phyloP scores from a whole-genome alignment of 2,329 filamentous ascomycete genomes.

The Gnomoniopsis sp. region DNA sequence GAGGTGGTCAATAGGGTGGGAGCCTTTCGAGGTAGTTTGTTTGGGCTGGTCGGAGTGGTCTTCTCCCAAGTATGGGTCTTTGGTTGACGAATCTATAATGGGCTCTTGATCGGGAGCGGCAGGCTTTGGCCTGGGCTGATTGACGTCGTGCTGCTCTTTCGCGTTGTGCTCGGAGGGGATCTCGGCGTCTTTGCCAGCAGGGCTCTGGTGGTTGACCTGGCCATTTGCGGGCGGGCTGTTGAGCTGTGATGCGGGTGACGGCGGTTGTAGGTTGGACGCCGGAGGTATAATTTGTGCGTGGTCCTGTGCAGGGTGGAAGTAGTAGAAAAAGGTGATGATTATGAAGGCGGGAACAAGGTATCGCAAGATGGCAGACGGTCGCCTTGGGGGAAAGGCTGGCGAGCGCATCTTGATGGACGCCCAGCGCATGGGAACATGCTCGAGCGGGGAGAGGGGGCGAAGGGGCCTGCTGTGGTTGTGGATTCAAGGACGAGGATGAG shows the following conservation, averaged over 20 bases:
- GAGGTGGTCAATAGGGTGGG: slow-evolving; percentile 49
- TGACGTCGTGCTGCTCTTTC: slow-evolving; percentile 14
- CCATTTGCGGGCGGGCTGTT: background rate
- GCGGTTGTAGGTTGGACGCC: background rate
- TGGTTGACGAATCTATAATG: background rate
- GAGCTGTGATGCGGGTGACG: background rate
- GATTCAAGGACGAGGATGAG: background rate
- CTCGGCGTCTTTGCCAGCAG: slow-evolving; percentile 9
- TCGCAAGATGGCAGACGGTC: slow-evolving; percentile 36
- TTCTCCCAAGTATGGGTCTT: slow-evolving; percentile 3
- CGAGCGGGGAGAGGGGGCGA: background rate
- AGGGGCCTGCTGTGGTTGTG: background rate
- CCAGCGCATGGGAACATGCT: slow-evolving; percentile 18
- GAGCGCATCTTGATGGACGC: slow-evolving; percentile 30
- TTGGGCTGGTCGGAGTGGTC: slow-evolving; percentile 3
- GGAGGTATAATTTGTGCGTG: background rate
- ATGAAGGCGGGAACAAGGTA: slow-evolving; percentile 31
- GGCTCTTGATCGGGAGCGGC: slow-evolving; percentile 8
- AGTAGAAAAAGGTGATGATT: slow-evolving; percentile 31
- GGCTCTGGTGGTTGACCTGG: slow-evolving; percentile 10
- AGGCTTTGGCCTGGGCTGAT: background rate
- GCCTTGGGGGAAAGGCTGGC: slow-evolving; percentile 36
- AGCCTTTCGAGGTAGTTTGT: background rate
- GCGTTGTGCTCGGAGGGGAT: slow-evolving; percentile 5
- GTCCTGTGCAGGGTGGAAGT: slow-evolving; percentile 17